Evolutionary conservation across 371 early-diverging fungal species (phyloP), one percentile per base, ranked within the genome.

Genomic region (Phascolomyces articulosus): DNA sequence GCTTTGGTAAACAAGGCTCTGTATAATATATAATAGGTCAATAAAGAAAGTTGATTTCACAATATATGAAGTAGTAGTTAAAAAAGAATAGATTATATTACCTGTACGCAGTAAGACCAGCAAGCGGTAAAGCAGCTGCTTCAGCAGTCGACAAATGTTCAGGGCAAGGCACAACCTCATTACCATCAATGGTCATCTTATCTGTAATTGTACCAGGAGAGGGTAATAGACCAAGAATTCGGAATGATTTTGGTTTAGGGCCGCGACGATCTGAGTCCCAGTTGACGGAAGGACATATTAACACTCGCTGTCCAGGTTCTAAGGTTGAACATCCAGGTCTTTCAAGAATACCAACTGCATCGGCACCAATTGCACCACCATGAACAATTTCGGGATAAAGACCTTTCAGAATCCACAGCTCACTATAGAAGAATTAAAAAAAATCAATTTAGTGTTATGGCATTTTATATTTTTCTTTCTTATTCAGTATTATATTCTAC

Each of bases 121-220:
- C 92, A 21, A 90, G 68, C 3, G 92, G 90, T 53, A 92, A 64
- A 31, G 91, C 88, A n/a, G 91, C 89, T 2, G 88, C 91, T 64
- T 92, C 86, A n/a, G 71, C 77, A 41, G 71, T 74, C 3, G 86
- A 73, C 20, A 92, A 72, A 65, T 90, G 90, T 1, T 68, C 75
- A 4, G 91, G 91, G 26, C 77, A 84, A 31, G 78, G 74, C 28
- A 82, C 73, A 8, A 87, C 56, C 26, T 86, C 82, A 0, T 78
- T 71, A n/a, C 72, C 68, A 23, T 77, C 79, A n/a, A 89, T 76
- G 6, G 68, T 64, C 38, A 82, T 74, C 54, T 82, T 82, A 38
- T 90, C 89, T 4, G 88, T 75, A 48, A 90, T 76, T 9, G 88
- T 82, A 11, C 91, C 90, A 29, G 75, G 79, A 34, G 57, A 68